These are phyloP conservation scores for Trichosporon inkin DNA, from an alignment of 1,284 basidiomycete genomes.

Conservation along the genomic window DNA sequence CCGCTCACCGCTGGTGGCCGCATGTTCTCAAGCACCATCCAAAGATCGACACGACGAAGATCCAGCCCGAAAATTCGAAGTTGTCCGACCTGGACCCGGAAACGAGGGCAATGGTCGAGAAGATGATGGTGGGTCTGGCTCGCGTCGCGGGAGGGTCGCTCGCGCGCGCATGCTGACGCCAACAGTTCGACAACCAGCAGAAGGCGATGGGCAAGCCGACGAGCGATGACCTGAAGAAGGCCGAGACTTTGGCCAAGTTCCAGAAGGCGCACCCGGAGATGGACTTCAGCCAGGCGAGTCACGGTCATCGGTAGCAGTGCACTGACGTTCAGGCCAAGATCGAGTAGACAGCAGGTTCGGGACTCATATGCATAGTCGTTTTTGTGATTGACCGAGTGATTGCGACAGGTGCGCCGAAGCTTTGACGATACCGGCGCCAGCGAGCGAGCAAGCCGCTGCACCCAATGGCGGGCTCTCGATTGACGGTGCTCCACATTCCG, in stretches of 20 bases:
- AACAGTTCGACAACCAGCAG: slow-evolving; percentile 93
- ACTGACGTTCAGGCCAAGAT: slow-evolving; percentile 22
- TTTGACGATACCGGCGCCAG: neutral
- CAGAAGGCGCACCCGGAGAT: slow-evolving; percentile 85
- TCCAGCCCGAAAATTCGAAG: slow-evolving; percentile 92
- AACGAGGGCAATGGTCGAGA: slow-evolving; percentile 92
- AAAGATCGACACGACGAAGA: slow-evolving; percentile 95
- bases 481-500: slow-evolving; percentile 2
- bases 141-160: neutral
- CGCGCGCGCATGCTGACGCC: slow-evolving; percentile 4
- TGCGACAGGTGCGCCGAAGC: neutral
- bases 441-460: neutral
- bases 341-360: slow-evolving; percentile 11
- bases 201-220: slow-evolving; percentile 96
- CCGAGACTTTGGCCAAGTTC: slow-evolving; percentile 85
- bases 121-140: slow-evolving; percentile 86
- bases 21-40: slow-evolving; percentile 93
- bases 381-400: neutral
- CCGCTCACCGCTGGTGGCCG: slow-evolving; percentile 81
- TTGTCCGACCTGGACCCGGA: slow-evolving; percentile 83
- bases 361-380: neutral
- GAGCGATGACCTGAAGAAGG: slow-evolving; percentile 83
- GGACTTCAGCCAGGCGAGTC: slow-evolving; percentile 82
- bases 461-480: neutral
- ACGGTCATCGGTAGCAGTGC: too few relatives aligned